Percentiles rank a stretch among this genome's conserved stretches.
Evolutionary conservation across 129 eudicot genomes (phyloP).

Genomic region (Saposhnikovia divaricata): DNA sequence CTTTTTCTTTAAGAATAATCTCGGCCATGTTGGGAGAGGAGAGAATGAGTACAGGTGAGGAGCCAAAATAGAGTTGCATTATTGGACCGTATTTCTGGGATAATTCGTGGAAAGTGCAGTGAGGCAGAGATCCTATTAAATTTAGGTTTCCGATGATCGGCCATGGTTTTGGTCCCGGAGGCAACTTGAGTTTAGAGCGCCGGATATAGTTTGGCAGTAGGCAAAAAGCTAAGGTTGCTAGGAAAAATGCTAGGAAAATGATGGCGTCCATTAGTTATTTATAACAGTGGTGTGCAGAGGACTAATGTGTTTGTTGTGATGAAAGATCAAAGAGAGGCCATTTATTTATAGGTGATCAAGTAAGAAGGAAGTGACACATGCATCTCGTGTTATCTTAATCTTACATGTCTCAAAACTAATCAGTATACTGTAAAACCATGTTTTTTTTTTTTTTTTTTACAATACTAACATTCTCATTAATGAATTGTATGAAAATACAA

Average conservation of each 20-base stretch:
- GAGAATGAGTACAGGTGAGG: slow-evolving; percentile 25
- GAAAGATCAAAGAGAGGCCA: no score
- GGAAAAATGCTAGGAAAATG: not conserved
- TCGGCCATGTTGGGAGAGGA: slow-evolving; percentile 44
- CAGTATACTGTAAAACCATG: no score
- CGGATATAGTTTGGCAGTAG: slow-evolving; percentile 20
- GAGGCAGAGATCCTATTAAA: slow-evolving; percentile 41
- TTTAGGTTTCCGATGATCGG: slow-evolving; percentile 45
- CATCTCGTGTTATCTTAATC: no score
- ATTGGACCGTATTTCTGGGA: slow-evolving; percentile 31
- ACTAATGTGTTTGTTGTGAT: not conserved
- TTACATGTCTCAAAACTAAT: no score
- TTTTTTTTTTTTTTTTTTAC: no score
- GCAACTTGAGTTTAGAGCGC: slow-evolving; percentile 21
- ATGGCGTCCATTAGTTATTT: not conserved
- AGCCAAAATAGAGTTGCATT: slow-evolving; percentile 42
- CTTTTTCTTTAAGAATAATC: slow-evolving; percentile 31
- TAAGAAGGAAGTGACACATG: no score
- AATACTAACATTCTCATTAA: no score
- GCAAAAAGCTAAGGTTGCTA: slow-evolving; percentile 14
- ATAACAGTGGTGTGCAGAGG: not conserved
- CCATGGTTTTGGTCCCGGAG: slow-evolving; percentile 59
- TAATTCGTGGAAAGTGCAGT: slow-evolving; percentile 30
- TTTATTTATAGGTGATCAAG: no score
- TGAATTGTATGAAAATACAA: no score